phyloP scores from a whole-genome alignment of 2,329 filamentous ascomycete species.

The Penicillium sp. region DNA sequence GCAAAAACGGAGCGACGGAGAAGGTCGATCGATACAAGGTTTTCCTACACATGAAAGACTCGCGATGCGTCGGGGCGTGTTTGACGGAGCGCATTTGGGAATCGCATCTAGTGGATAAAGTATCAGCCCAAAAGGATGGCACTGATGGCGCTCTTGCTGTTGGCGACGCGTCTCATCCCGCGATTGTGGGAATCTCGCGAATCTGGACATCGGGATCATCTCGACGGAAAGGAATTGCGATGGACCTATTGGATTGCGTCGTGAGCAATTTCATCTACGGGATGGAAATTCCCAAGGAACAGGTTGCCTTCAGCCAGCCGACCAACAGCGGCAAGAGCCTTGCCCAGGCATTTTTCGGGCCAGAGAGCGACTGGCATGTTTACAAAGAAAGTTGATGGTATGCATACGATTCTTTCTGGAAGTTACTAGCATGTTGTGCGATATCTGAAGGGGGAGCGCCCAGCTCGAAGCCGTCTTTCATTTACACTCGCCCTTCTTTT shows the following conservation, averaged over 20 bases:
- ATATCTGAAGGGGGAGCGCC: neutral
- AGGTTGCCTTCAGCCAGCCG: constrained; percentile 69
- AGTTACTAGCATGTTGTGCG: neutral
- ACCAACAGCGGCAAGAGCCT: constrained; percentile 64
- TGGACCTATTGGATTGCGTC: constrained; percentile 61
- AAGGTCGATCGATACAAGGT: constrained; percentile 60
- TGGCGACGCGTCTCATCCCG: constrained; percentile 49
- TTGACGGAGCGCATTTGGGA: constrained; percentile 65
- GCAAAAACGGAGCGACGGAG: constrained; percentile 39
- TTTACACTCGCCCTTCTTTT: constrained; percentile 16
- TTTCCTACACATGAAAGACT: constrained; percentile 65
- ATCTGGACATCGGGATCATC: constrained; percentile 67
- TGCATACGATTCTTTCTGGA: constrained; percentile 4
- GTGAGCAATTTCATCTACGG: constrained; percentile 61
- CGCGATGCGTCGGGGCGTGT: constrained; percentile 66
- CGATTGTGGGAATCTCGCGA: constrained; percentile 65
- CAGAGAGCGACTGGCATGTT: constrained; percentile 62
- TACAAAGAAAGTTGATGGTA: constrained; percentile 54
- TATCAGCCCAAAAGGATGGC: constrained; percentile 24
- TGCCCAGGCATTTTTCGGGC: constrained; percentile 62
- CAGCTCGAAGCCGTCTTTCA: constrained; percentile 11
- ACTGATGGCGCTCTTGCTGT: constrained; percentile 52
- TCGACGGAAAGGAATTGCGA: constrained; percentile 62
- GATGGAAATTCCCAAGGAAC: constrained; percentile 58
- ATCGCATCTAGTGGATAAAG: constrained; percentile 55